Conservation (phyloP, 192 early-diverging fungal species). For the Podila epigama region DNA sequence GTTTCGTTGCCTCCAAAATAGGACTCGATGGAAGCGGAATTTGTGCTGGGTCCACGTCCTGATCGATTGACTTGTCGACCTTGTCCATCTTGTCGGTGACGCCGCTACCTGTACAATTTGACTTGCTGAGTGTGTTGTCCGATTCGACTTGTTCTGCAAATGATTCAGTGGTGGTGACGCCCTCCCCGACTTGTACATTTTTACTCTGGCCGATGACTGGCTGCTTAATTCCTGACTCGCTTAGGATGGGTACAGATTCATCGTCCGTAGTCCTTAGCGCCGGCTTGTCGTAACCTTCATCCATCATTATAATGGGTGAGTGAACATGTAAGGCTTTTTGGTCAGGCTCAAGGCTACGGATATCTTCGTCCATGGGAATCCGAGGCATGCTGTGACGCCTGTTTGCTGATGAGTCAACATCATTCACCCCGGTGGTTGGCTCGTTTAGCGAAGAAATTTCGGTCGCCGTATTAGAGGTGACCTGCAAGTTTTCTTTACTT, state of each 20-base stretch:
- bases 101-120: neutral
- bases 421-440: too few species aligned
- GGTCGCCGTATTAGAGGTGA: too few species aligned
- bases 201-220: too few species aligned
- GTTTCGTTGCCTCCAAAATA: too few species aligned
- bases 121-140: too few species aligned
- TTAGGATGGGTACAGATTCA: neutral
- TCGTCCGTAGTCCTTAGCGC: neutral
- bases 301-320: slow-evolving; percentile 31
- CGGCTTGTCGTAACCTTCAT: slow-evolving; percentile 28
- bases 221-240: neutral
- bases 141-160: too few species aligned
- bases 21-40: neutral
- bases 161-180: too few species aligned
- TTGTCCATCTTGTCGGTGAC: neutral
- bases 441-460: too few species aligned
- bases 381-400: slow-evolving; percentile 23
- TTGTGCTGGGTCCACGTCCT: neutral
- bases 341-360: slow-evolving; percentile 4
- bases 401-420: too few species aligned
- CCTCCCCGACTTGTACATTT: neutral
- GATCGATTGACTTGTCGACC: neutral
- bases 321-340: neutral
- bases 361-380: slow-evolving; percentile 30
- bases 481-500: neutral